Evolutionary conservation across 2,329 filamentous ascomycete genomes (phyloP), one percentile per base, ranked within the genome.

Genomic region (Ustulina deusta): DNA sequence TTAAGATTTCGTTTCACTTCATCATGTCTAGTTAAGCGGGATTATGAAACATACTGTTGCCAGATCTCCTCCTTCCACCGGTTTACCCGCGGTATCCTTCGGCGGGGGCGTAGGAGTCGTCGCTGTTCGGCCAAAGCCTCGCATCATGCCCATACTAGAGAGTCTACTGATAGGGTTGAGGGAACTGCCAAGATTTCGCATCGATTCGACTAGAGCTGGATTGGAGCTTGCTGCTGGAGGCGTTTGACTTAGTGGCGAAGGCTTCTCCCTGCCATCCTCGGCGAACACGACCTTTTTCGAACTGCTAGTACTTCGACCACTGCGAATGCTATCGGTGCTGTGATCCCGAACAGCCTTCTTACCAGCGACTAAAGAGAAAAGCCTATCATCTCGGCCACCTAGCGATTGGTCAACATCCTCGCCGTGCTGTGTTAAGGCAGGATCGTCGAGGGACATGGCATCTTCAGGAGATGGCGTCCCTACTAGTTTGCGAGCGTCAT

Each of bases 401-500:
- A 71, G 70, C 48, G 72, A 75, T 69, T 73, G 77, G 51, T 81
- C 79, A 13, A 71, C 63, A 34, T 83, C 80, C 10, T 82, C 79
- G 3, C 73, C 73, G n/a, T 70, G 86, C 77, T 79, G 85, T 7
- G 85, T 75, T 1, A 86, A 85, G 71, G 83, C 87, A 46, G 85
- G 81, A 42, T 86, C 89, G 74, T 86, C 87, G n/a, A 85, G 81
- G 9, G 87, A 89, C 69, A 78, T 84, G 64, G 89, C 87, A 42
- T 91, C 89, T 2, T 90, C 87, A 0, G 82, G 86, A 15, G 89
- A 83, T 40, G 91, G 89, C 0, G 91, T 92, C 75, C 89, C 92
- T 70, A 99, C 92, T 11, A 99, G 87, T 78, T 94, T 95, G 54
- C 94, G 87, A 17, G 95, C 96, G 75, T 99, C 96, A 74, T 97